These are phyloP conservation scores for Lipomyces oligophaga DNA, from an alignment of 805 yeast genomes.

Conservation along the genomic window DNA sequence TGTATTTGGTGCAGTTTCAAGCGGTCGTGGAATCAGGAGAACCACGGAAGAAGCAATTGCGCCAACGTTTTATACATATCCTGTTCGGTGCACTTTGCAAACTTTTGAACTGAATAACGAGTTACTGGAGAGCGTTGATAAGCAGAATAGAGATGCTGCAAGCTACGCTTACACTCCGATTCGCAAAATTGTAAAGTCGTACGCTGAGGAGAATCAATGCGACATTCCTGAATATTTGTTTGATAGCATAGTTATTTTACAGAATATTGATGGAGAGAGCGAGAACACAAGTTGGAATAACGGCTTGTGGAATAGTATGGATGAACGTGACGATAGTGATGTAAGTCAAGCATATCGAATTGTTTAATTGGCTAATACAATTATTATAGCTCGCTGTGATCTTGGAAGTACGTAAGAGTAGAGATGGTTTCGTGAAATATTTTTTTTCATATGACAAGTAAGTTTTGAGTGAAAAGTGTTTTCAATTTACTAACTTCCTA, in stretches of 20 bases:
- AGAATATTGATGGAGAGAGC: neutral
- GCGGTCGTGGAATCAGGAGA: constrained; percentile 25
- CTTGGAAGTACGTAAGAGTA: constrained; percentile 11
- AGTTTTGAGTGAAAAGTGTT: neutral
- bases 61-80: constrained; percentile 23
- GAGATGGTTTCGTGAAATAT: constrained; percentile 2
- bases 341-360: constrained; percentile 1
- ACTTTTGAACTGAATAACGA: neutral
- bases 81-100: constrained; percentile 13
- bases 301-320: constrained; percentile 7
- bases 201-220: neutral
- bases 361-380: neutral
- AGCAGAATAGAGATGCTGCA: neutral
- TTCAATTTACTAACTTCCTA: neutral
- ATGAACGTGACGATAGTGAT: constrained; percentile 18
- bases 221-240: constrained; percentile 2
- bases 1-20: constrained; percentile 28
- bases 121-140: constrained; percentile 4
- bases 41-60: constrained; percentile 19
- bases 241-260: constrained; percentile 24
- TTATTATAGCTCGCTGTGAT: constrained; percentile 9
- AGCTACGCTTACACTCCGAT: constrained; percentile 20
- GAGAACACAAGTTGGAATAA: constrained; percentile 10
- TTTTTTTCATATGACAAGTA: constrained; percentile 6
- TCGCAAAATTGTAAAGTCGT: constrained; percentile 6